These are phyloP conservation scores for Xylariaceae sp. DNA, from an alignment of 2,329 filamentous ascomycete genomes.

Conservation along the genomic window DNA sequence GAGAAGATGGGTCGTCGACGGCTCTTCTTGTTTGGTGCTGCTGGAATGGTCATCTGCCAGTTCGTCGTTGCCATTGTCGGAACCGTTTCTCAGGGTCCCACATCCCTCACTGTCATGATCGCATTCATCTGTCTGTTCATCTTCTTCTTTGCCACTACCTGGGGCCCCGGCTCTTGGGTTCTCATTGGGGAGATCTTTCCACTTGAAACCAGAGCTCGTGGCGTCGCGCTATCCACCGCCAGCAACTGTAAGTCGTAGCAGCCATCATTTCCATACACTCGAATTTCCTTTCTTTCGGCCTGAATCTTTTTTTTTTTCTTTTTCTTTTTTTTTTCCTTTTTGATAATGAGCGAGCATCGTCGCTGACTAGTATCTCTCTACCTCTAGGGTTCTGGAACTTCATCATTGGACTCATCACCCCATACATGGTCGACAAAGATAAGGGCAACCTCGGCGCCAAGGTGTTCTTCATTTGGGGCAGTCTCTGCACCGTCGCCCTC, in stretches of 20 bases:
- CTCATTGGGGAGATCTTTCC: conserved; percentile 89
- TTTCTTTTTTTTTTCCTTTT: too few species aligned
- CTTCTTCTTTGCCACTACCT: conserved; percentile 86
- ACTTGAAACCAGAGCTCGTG: conserved; percentile 79
- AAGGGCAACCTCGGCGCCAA: conserved; percentile 61
- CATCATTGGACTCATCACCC: conserved; percentile 61
- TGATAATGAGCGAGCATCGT: not conserved
- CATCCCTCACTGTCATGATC: conserved; percentile 65
- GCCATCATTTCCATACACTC: not conserved
- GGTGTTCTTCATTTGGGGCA: conserved; percentile 73
- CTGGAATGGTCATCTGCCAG: conserved; percentile 80
- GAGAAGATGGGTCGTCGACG: conserved; percentile 76
- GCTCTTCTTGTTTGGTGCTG: conserved; percentile 71
- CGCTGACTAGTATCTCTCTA: not conserved
- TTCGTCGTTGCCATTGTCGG: conserved; percentile 79
- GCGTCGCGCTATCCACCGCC: conserved; percentile 79
- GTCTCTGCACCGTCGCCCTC: conserved; percentile 54
- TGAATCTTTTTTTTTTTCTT: too few species aligned
- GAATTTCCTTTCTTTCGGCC: not conserved
- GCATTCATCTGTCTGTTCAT: conserved; percentile 90
- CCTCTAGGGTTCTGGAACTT: conserved; percentile 67
- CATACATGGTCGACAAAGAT: conserved; percentile 58
- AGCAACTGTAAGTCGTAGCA: conserved; percentile 58
- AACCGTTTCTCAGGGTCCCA: conserved; percentile 40
- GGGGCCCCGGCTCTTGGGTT: conserved; percentile 72